Evolutionary conservation across 345 rosid genomes (phyloP), one percentile per base, ranked within the genome.

Genomic region (Mallotus nudiflorus): DNA sequence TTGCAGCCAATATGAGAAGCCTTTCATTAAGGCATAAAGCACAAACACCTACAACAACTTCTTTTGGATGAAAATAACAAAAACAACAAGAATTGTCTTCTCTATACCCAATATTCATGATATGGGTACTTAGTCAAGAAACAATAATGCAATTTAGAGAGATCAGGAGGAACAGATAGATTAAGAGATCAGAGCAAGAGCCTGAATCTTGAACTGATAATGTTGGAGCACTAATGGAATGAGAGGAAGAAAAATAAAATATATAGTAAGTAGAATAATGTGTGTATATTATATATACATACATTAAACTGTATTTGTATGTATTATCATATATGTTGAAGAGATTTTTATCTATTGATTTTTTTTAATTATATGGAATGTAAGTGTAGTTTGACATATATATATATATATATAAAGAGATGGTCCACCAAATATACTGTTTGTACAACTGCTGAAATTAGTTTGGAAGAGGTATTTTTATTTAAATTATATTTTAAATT

Each of bases 31-130:
- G 64, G 81, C 99, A 95, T 9, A 84, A 75, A 28, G 96, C 81
- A 65, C 99, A 95, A 28, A 95, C 89, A 22, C 99, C 99, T 29
- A 90, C 74, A 28, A 81, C 52, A 10, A 66, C 76, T 73, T 83
- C 86, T 57, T 79, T 84, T 35, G 96, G 97, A 75, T 95, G 99
- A 82, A 88, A 90, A 75, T 82, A 89, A 75, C 98, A 95, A 53
- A 62, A 77, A 24, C 98, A 95, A 53, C 64, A 77, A 24, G 86
- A 75, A 66, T 78, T 76, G 76, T 85, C 85, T 73, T 84, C 91
- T 77, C 80, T 84, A 64, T 80, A 79, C 52, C 77, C 86, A 77
- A 4, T 39, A 39, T 79, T 88, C 95, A 85, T 90, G 72, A 62
- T 74, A n/a, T n/a, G n/a, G 8, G n/a, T 31, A 20, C 14, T 1